These are phyloP conservation scores for Myxozyma melibiosi DNA, from an alignment of 805 yeast genomes.

Conservation along the genomic window DNA sequence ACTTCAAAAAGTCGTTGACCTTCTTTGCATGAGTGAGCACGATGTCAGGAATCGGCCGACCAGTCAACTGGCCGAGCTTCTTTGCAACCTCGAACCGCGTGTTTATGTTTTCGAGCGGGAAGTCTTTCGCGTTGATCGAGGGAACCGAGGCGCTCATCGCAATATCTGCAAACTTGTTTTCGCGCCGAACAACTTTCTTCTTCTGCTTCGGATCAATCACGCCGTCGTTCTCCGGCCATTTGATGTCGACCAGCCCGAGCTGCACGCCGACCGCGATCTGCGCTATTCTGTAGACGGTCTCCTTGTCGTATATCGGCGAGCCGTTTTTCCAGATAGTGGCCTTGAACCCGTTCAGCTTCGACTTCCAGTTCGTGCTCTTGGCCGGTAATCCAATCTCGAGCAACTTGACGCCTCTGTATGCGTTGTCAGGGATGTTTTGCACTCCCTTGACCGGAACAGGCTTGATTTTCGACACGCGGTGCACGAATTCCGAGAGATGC, in stretches of 20 bases:
- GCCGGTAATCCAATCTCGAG: constrained; percentile 19
- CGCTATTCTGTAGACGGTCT: constrained; percentile 9
- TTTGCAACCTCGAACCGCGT: constrained; percentile 24
- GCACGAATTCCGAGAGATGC: constrained; percentile 16
- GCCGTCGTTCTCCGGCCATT: constrained; percentile 15
- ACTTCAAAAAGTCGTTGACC: constrained; percentile 14
- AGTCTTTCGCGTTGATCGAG: neutral
- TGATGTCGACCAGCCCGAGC: constrained; percentile 14
- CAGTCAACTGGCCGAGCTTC: constrained; percentile 23
- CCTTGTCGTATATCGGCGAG: constrained; percentile 7
- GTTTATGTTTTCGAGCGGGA: constrained; percentile 13
- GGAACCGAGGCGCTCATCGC: constrained; percentile 5
- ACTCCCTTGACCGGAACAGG: neutral
- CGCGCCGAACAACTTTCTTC: neutral
- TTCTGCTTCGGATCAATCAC: neutral
- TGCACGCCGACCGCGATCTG: constrained; percentile 21
- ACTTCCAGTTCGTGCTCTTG: neutral
- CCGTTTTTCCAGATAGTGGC: constrained; percentile 16
- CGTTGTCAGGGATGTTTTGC: neutral
- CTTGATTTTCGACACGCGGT: constrained; percentile 15
- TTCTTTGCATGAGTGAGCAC: constrained; percentile 12
- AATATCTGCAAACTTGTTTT: constrained; percentile 3
- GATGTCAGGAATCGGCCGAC: constrained; percentile 26
- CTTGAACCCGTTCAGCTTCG: constrained; percentile 8
- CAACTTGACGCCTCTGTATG: neutral